Evolutionary conservation across 2,329 filamentous ascomycete genomes (phyloP), one percentile per base, ranked within the genome.

Genomic region (Penicillium corylophilum): DNA sequence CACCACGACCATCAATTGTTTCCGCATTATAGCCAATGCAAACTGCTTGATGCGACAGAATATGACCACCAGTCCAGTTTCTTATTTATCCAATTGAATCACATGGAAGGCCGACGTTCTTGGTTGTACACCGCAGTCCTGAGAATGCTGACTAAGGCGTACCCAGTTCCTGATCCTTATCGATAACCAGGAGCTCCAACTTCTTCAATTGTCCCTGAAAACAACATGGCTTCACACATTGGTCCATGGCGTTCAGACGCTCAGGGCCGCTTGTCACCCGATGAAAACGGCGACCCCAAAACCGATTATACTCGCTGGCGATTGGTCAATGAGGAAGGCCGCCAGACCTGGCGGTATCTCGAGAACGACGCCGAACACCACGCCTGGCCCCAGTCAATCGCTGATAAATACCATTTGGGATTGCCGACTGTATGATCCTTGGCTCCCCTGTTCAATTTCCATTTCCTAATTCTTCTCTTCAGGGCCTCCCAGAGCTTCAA

Each of bases 331-430:
- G 89, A 95, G 53, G 81, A 83, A 46, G 93, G 94, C 44, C 82
- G 89, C 49, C 91, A 96, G 64, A 96, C 90, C 45, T 99, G 94
- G 94, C 89, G 94, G 65, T 99, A 97, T 68, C 77, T 99, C 3
- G 75, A 82, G 56, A 82, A 83, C 9, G 87, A 94, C 48, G 80
- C 89, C 53, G 85, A 89, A 49, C 74, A 80, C 7, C 78, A 88
- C 62, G 75, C 82, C 51, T 96, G 93, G 92, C 91, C 93, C 5
- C 92, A 96, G 74, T 88, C 83, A 22, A 80, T 79, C 50, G 90
- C 91, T n/a, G 95, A 99, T 69, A 96, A 90, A 71, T 95, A 91
- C 71, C 89, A 86, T 65, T 71, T 99, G 16, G 90, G 90, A 16
- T 74, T 96, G 42, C 84, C 90, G 48, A 83, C 87, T 56, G 93